Evolutionary conservation across 2,329 filamentous ascomycete genomes (phyloP), one percentile per base, ranked within the genome.

Genomic region (Ampelomyces quisqualis): DNA sequence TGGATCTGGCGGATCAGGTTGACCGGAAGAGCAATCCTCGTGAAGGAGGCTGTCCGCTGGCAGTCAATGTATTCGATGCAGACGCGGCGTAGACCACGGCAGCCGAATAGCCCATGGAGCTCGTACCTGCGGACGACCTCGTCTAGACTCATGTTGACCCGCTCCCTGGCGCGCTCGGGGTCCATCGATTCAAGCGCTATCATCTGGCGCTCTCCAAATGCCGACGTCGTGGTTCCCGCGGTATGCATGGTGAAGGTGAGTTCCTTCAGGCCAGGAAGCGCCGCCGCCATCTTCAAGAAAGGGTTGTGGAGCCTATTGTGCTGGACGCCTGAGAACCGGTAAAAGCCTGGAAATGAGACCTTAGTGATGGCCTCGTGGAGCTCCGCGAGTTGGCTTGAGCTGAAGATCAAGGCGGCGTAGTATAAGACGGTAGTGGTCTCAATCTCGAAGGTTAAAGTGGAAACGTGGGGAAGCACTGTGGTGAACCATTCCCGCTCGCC

Each of bases 221-320:
- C 88, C 63, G 86, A 88, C 56, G 75, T 85, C 1, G 84, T 81
- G 42, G 81, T 87, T 6, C 85, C 88, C 1, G 87, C 90, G 7
- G 91, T 90, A 1, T 88, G 89, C 1, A 74, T 94, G 7, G 90
- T 95, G 67, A 80, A 88, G 27, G 81, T 81, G 57, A 90, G 88
- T 7, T 84, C 85, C 0, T 78, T 82, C 1, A 95, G 95, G 63
- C 76, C 90, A 2, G 86, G 88, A 3, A 95, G 89, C 57, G 81
- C 89, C 9, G 68, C 94, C 36, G 89, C 95, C 60, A 91, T 95
- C 57, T 89, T 89, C 0, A 88, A 82, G 55, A 89, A 88, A 42
- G 91, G 96, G 62, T 95, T 97, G 62, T 82, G 89, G 1, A 93
- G 95, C 57, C 91, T 96, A 2, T 77, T 0, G 71, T 94, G 11